Base-by-base conservation (phyloP, 2,329 filamentous ascomycete species). In the Verticillium klebahnii region DNA sequence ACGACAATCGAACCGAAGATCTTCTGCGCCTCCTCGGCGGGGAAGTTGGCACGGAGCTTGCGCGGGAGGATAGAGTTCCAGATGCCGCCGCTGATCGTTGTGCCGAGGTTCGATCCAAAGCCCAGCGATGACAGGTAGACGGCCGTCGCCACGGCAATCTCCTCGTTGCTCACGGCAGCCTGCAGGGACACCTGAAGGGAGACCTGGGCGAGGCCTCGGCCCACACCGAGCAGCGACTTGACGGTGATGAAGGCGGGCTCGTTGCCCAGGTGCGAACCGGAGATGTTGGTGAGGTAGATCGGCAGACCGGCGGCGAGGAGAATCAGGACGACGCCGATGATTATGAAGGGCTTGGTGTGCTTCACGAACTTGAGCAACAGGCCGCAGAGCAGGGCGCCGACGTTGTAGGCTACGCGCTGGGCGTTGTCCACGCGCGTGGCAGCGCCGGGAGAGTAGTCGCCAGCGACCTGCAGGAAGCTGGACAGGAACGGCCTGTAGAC, bases 401-500 rank as follows among this genome's bases (percentile, higher is more conserved):
- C 72, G 56, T 78, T 74, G 59, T 75, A 76, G 9, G 75, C 69
- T 2, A 78, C 70, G 2, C 70, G 67, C 17, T 72, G 67, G 1
- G 69, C 63, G 34, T 74, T 74, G 34, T 74, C 72, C 8, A 74
- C 77, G 14, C 76, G 74, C 5, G 74, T 76, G 0, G 76, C 72
- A 7, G 72, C 68, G 0, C 72, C 75, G 0, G 75, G 68, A 2
- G 68, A 70, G 23, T 74, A 77, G 6, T 70, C 69, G 0, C 72
- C 74, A 15, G 74, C 75, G 2, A 78, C 74, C 57, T 77, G 74
- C 0, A 78, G 71, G 52, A 75, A 78, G 54, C 75, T 78, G 0
- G 75, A 73, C 56, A 77, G 77, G 64, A 78, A 77, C 1, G 76
- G 68, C 0, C 73, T 73, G 60, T 77, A 78, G 34, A 74, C 66